phyloP scores from a whole-genome alignment of 495 filamentous ascomycete genomes.

The Hypoxylon cercidicola region DNA sequence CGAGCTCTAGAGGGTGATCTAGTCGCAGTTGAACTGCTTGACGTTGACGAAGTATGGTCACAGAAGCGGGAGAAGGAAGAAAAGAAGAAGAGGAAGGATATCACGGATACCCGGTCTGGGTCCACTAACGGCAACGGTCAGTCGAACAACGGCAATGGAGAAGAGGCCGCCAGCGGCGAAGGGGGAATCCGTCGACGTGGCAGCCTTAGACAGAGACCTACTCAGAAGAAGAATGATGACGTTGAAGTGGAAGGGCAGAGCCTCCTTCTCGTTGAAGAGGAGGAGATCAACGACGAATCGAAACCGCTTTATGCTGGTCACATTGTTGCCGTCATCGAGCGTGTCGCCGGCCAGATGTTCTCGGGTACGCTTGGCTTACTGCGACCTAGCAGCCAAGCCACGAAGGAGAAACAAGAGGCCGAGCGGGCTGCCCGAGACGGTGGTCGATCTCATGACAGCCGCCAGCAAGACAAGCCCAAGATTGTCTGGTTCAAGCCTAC shows the following conservation, averaged over 20 bases:
- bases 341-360: constrained; percentile 98
- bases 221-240: constrained; percentile 99
- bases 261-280: constrained; percentile 94
- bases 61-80: constrained; percentile 99
- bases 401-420: constrained; percentile 99
- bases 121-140: constrained; percentile 77
- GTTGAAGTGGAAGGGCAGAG: constrained; percentile 99
- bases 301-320: constrained; percentile 98
- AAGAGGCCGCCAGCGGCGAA: constrained; percentile 73
- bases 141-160: constrained; percentile 66
- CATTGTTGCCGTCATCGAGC: constrained; percentile 96
- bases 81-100: constrained; percentile 99
- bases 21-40: constrained; percentile 94
- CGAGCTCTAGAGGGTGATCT: constrained; percentile 94
- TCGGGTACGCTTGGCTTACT: constrained; percentile 94
- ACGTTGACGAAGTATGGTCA: constrained; percentile 98
- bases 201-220: constrained; percentile 94
- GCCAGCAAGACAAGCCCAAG: constrained; percentile 96
- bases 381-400: constrained; percentile 96
- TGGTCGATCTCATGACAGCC: constrained; percentile 76
- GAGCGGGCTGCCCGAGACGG: constrained; percentile 94
- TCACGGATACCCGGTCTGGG: constrained; percentile 85
- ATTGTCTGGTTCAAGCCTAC: constrained; percentile 99
- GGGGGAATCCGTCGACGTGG: constrained; percentile 91
- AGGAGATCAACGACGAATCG: constrained; percentile 98